A percentile compares a stretch with the other conserved stretches of the same genome.
phyloP scores from a whole-genome alignment of 495 filamentous ascomycete species.

The Mytilinidion resinicola region DNA sequence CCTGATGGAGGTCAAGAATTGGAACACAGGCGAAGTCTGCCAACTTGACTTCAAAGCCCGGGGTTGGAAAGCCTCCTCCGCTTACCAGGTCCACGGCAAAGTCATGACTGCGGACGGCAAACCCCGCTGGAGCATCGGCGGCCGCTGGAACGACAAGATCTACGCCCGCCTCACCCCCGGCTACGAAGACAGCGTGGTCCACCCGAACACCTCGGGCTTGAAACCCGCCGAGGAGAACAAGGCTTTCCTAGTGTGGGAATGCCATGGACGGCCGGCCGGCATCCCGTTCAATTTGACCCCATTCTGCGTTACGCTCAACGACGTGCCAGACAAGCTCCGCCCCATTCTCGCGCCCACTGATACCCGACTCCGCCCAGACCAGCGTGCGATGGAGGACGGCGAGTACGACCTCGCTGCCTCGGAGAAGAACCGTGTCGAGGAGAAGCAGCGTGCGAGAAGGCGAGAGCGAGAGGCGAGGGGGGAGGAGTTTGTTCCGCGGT shows the following conservation, averaged over 20 bases:
- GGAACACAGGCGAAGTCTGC: slow-evolving; percentile 86
- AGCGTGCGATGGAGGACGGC: slow-evolving; percentile 98
- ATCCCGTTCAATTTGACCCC: slow-evolving; percentile 97
- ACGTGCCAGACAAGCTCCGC: slow-evolving; percentile 66
- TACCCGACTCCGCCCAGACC: slow-evolving; percentile 82
- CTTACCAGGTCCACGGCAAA: slow-evolving; percentile 80
- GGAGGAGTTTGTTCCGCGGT: slow-evolving; percentile 74
- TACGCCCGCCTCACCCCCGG: slow-evolving; percentile 91
- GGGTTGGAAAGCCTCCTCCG: slow-evolving; percentile 88
- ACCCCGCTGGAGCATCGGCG: slow-evolving; percentile 81
- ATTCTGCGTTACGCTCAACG: slow-evolving; percentile 90
- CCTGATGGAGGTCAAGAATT: slow-evolving; percentile 94
- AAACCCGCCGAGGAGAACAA: slow-evolving; percentile 46
- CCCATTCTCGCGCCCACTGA: slow-evolving; percentile 83
- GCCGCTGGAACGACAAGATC: slow-evolving; percentile 95
- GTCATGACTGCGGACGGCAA: slow-evolving; percentile 67
- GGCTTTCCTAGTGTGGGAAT: slow-evolving; percentile 90
- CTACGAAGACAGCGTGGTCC: slow-evolving; percentile 66
- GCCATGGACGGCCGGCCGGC: slow-evolving; percentile 67
- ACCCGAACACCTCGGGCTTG: slow-evolving; percentile 25
- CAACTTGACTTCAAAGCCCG: slow-evolving; percentile 91
- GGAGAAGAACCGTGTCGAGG: slow-evolving; percentile 93
- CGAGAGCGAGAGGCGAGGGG: slow-evolving; percentile 66
- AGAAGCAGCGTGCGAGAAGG: slow-evolving; percentile 78
- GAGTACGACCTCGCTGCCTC: slow-evolving; percentile 85